Evolutionary conservation across 495 filamentous ascomycete species (phyloP).

Genomic region (Usnea hakonensis): DNA sequence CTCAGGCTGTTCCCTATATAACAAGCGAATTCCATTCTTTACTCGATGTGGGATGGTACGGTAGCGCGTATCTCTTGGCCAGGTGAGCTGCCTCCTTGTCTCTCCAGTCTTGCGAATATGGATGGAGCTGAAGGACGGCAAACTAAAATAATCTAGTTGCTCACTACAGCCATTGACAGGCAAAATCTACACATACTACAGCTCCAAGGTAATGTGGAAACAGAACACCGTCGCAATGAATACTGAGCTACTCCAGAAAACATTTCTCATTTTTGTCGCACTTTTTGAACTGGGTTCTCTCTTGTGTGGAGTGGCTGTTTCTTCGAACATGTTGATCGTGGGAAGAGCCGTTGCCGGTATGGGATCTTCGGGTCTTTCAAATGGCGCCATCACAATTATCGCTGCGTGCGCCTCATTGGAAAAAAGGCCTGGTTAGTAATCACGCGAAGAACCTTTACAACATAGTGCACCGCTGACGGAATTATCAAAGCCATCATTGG

Average conservation of each 20-base stretch:
- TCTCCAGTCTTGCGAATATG: too few species aligned
- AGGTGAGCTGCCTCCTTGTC: slow-evolving; percentile 22
- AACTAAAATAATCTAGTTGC: too few species aligned
- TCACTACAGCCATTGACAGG: slow-evolving; percentile 41
- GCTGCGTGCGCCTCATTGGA: slow-evolving; percentile 37
- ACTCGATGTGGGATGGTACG: slow-evolving; percentile 41
- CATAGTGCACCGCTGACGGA: background rate
- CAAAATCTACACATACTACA: slow-evolving; percentile 41
- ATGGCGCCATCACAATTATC: slow-evolving; percentile 47
- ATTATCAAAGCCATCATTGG: slow-evolving; percentile 26
- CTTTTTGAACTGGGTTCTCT: slow-evolving; percentile 40
- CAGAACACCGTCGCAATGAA: background rate
- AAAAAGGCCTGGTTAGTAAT: slow-evolving; percentile 33
- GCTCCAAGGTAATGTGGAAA: slow-evolving; percentile 31
- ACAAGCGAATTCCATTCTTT: slow-evolving; percentile 39
- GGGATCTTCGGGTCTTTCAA: slow-evolving; percentile 39
- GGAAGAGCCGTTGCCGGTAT: slow-evolving; percentile 41
- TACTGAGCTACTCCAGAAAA: slow-evolving; percentile 23
- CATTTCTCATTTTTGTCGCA: slow-evolving; percentile 32
- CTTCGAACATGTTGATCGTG: slow-evolving; percentile 39
- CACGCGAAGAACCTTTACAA: background rate
- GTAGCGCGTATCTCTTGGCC: slow-evolving; percentile 37
- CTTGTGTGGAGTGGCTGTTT: slow-evolving; percentile 37
- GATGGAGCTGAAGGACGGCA: background rate
- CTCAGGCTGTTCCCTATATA: slow-evolving; percentile 36